These are phyloP conservation scores for Elymus sibiricus DNA, from an alignment of 176 grass and related monocot species.

Conservation along the genomic window DNA sequence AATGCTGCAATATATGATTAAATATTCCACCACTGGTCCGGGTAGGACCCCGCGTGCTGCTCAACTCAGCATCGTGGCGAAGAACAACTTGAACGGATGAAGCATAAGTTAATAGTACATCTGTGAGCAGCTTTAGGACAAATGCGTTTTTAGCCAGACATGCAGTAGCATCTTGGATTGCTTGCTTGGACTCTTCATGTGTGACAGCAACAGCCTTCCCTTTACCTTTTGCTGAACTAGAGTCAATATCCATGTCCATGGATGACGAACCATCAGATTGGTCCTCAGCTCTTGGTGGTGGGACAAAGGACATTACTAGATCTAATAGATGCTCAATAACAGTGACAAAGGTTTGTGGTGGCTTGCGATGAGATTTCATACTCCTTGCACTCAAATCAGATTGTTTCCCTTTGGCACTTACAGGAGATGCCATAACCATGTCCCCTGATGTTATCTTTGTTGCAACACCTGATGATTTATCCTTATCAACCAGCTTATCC, in stretches of 20 bases:
- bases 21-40: slow-evolving; percentile 61
- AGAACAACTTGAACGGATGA: slow-evolving; percentile 91
- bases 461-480: slow-evolving; percentile 37
- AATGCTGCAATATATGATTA: slow-evolving; percentile 79
- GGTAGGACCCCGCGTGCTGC: slow-evolving; percentile 39
- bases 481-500: slow-evolving; percentile 63
- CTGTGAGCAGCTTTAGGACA: slow-evolving; percentile 82
- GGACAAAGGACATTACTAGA: slow-evolving; percentile 67
- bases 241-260: slow-evolving; percentile 93
- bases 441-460: slow-evolving; percentile 48
- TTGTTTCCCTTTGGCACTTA: slow-evolving; percentile 56
- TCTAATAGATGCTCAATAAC: slow-evolving; percentile 88
- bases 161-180: slow-evolving; percentile 67
- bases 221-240: slow-evolving; percentile 80
- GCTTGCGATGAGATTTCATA: slow-evolving; percentile 79
- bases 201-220: slow-evolving; percentile 70
- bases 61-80: slow-evolving; percentile 75
- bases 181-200: slow-evolving; percentile 62
- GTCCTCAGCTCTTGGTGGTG: slow-evolving; percentile 52
- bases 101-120: slow-evolving; percentile 90
- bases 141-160: slow-evolving; percentile 86
- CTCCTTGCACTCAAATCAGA: slow-evolving; percentile 56
- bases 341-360: slow-evolving; percentile 80
- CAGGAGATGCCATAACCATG: slow-evolving; percentile 29
- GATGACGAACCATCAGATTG: slow-evolving; percentile 46